phyloP scores from a whole-genome alignment of 352 stramenopile genomes.

The Phytophthora vignae region DNA sequence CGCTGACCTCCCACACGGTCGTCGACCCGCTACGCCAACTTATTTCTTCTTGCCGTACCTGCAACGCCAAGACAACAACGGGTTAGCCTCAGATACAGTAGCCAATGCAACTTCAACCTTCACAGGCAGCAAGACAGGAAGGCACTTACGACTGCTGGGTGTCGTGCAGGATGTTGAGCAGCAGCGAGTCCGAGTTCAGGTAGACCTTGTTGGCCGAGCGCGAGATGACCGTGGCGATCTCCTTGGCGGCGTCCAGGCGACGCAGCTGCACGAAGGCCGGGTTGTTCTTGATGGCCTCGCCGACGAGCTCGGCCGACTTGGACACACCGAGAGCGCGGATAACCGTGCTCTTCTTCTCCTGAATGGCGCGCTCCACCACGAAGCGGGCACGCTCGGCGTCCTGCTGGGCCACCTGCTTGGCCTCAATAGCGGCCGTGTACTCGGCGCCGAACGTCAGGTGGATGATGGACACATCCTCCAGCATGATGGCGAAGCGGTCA shows the following conservation, averaged over 20 bases:
- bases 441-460: conserved; percentile 99
- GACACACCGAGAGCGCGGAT: conserved; percentile 98
- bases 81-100: conserved; percentile 3
- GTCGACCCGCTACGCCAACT: conserved; percentile 6
- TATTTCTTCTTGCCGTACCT: conserved; percentile 60
- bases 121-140: no score
- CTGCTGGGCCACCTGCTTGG: conserved; percentile 99
- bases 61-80: not conserved
- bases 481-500: conserved; percentile 93
- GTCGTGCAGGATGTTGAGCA: conserved; percentile 96
- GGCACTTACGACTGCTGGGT: conserved; percentile 55
- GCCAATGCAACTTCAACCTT: not conserved
- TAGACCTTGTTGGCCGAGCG: conserved; percentile 98
- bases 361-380: conserved; percentile 97
- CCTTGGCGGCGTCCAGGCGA: conserved; percentile 98
- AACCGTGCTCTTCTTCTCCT: conserved; percentile 99
- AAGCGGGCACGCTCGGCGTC: conserved; percentile 99
- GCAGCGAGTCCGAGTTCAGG: conserved; percentile 97
- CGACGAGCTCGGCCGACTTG: conserved; percentile 98
- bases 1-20: not conserved
- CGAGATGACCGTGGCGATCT: conserved; percentile 98
- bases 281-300: conserved; percentile 99
- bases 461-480: conserved; percentile 99
- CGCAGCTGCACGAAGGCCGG: conserved; percentile 99
- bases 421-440: conserved; percentile 99